A percentile compares a stretch with the other conserved stretches of the same genome.
These are phyloP conservation scores for Cytidiella melzeri DNA, from an alignment of 768 basidiomycete species.

Conservation along the genomic window DNA sequence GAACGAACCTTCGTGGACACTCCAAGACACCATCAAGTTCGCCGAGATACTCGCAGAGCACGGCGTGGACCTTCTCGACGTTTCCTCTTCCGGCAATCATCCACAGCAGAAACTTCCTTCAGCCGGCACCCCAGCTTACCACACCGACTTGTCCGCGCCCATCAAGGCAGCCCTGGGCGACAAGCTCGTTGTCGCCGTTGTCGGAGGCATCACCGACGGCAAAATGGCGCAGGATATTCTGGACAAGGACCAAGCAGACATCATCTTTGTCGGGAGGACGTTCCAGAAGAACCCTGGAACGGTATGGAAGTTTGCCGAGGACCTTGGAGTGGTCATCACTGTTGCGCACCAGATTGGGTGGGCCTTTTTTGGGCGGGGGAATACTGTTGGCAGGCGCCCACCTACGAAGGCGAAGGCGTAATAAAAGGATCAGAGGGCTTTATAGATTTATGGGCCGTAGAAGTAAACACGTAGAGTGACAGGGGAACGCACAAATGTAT, in stretches of 20 bases:
- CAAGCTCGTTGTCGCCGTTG: constrained; percentile 40
- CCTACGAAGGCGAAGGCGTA: not conserved
- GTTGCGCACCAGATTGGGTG: constrained; percentile 51
- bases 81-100: constrained; percentile 60
- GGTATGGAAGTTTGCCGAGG: constrained; percentile 47
- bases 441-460: too few relatives aligned
- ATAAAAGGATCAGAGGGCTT: not conserved
- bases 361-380: constrained; percentile 22
- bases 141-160: constrained; percentile 13
- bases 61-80: constrained; percentile 73
- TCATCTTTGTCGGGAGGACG: constrained; percentile 28
- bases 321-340: constrained; percentile 42
- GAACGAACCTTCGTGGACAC: constrained; percentile 58
- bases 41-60: constrained; percentile 51
- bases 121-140: constrained; percentile 19
- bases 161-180: constrained; percentile 42
- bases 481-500: not conserved
- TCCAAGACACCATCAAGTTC: constrained; percentile 61
- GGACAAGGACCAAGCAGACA: constrained; percentile 52
- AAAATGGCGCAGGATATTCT: constrained; percentile 52
- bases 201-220: constrained; percentile 53
- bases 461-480: not conserved
- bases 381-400: not conserved
- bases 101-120: constrained; percentile 38
- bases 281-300: constrained; percentile 58